Evolutionary conservation across 139 green algal species (phyloP).

Genomic region (Raphidocelis subcapitata): DNA sequence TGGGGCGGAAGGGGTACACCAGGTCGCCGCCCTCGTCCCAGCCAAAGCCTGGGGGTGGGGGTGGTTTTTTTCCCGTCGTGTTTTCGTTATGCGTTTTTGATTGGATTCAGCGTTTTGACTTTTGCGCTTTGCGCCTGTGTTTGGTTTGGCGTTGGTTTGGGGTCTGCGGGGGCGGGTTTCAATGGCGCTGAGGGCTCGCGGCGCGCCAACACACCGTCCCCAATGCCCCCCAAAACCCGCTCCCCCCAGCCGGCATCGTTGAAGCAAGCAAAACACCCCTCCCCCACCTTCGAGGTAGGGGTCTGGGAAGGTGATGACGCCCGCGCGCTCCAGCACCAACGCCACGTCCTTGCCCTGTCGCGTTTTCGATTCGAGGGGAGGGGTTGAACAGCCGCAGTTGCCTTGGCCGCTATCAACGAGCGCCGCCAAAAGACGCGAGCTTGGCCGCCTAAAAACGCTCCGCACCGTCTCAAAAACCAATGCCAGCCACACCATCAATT

Average conservation of each 20-base stretch:
- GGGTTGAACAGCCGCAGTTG: background rate
- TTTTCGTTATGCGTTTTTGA: background rate
- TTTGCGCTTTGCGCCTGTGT: background rate
- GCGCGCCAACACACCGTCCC: conserved; percentile 18
- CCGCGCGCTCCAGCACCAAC: conserved; percentile 49
- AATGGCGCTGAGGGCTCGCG: background rate
- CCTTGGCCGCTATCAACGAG: background rate
- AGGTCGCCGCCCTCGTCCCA: conserved; percentile 32
- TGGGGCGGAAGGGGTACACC: conserved; percentile 46
- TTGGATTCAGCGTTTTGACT: too few relatives aligned
- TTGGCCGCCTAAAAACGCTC: background rate
- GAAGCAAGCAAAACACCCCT: too few relatives aligned
- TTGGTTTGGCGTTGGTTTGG: background rate
- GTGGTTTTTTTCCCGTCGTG: too few relatives aligned
- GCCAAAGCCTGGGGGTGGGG: conserved; percentile 14
- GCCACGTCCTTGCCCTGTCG: conserved; percentile 41
- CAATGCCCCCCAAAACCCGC: conserved; percentile 36
- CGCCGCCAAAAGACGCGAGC: background rate
- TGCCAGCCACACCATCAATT: background rate
- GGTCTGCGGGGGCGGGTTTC: background rate
- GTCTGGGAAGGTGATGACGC: conserved; percentile 60
- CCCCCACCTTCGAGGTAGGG: conserved; percentile 18
- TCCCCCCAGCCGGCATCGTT: too few relatives aligned
- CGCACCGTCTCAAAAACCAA: background rate
- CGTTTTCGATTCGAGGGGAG: background rate